A percentile compares a stretch with the other conserved stretches of the same genome.
Evolutionary conservation across 331 rosid species (phyloP).

Genomic region (Prunus yedoensis): DNA sequence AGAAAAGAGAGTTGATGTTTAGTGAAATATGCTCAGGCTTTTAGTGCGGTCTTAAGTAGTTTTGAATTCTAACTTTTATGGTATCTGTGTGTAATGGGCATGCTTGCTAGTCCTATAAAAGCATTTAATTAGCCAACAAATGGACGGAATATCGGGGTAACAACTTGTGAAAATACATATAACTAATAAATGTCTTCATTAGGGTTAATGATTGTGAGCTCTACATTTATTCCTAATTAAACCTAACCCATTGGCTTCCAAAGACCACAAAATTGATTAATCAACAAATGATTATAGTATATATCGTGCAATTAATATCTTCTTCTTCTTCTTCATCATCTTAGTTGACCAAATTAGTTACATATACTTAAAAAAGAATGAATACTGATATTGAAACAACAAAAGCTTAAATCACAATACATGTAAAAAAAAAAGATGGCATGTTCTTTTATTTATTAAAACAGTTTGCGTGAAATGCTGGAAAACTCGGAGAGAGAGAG

Average conservation of each 20-base stretch:
- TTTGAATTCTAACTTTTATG: fast-evolving
- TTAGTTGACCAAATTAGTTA: not conserved
- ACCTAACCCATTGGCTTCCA: not conserved
- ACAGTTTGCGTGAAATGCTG: too few relatives aligned
- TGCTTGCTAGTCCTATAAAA: not conserved
- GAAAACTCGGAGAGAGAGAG: too few relatives aligned
- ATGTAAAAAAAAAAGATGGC: too few relatives aligned
- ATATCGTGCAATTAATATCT: not conserved
- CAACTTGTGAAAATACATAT: constrained; percentile 20
- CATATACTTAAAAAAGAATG: too few relatives aligned
- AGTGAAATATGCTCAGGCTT: too few relatives aligned
- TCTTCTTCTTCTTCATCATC: constrained; percentile 1
- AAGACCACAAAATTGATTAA: not conserved
- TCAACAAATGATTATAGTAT: not conserved
- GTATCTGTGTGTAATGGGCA: not conserved
- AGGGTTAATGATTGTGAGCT: constrained; percentile 31
- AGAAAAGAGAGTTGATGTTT: too few relatives aligned
- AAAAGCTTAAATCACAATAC: too few relatives aligned
- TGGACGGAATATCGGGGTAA: constrained; percentile 42
- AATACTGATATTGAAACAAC: too few relatives aligned
- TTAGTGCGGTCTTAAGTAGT: too few relatives aligned
- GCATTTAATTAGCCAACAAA: constrained; percentile 27
- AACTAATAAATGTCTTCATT: constrained; percentile 10
- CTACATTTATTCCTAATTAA: too few relatives aligned
- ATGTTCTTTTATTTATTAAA: too few relatives aligned